Base-by-base conservation (phyloP, 2,329 filamentous ascomycete genomes). In the Aspergillus texensis region DNA sequence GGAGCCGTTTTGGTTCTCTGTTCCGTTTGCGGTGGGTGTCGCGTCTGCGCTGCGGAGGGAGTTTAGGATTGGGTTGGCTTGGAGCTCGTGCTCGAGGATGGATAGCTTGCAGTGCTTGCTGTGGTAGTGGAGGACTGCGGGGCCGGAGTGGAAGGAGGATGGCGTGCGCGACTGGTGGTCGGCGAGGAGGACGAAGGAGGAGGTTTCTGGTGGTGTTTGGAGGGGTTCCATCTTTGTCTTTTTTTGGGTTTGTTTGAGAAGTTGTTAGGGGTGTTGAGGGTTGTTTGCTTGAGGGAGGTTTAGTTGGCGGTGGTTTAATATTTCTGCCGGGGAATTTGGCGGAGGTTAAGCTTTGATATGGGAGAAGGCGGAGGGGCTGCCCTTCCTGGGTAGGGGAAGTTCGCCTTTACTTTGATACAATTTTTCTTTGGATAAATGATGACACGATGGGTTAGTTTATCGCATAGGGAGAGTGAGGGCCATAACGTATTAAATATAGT, bases 111-210 rank as follows among this genome's bases (percentile, higher is more conserved):
- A 81, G 69, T 74, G 70, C 62, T 79, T 73, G 68, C 79, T 80
- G 66, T 80, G 77, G 70, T 83, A 80, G 75, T 83, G 76, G 19
- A 83, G 77, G 58, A 83, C 76, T 50, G 81, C 75, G 4, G 80
- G 80, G 21, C 80, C 80, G 58, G 73, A 72, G 72, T 82, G 78
- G 75, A 83, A 83, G 11, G 81, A 83, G 54, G 74, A 74, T 16
- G 81, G 81, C 11, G 81, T 83, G 58, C 77, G 76, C 53, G 81
- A 81, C 64, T 83, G 81, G 70, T 82, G 80, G 61, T 80, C 77
- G 12, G 76, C 74, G 50, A 83, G 73, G 19, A 80, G 75, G 43
- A 79, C 73, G 67, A 81, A 83, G 30, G 78, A 74, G 21, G 77
- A 75, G 34, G 75, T 58, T 43, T 77, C 72, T 12, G 81, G 81